Base-by-base conservation (phyloP, 176 grass and related monocot species). In the Ananas comosus region DNA sequence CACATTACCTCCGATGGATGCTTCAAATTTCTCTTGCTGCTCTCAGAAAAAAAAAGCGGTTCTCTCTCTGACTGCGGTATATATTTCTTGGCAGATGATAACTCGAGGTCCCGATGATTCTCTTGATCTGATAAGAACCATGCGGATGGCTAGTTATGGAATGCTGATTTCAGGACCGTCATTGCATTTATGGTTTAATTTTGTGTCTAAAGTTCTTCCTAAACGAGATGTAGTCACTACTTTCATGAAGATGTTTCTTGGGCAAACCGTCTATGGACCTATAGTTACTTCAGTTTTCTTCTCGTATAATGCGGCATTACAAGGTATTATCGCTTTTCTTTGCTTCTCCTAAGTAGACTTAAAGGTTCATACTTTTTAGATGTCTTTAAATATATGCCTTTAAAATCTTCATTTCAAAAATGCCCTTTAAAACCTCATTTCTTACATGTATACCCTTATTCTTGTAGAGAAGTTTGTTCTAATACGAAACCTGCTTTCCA, bases 221-320 rank as follows among this genome's bases (percentile, higher is more conserved):
- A 93, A 93, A 72, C 81, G 80, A 48, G 94, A 99, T 79, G 67
- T 93, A 51, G n/a, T 85, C 47, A 86, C 53, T 74, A 93, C 90
- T 59, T 90, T 99, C 28, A 99, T 90, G 82, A 97, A 99, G 84
- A 99, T 99, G 84, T 72, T 90, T 70, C 47, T 99, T 75, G 94
- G 85, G 23, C 94, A 99, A 88, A 83, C 82, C 48, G 69, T 90
- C 75, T 99, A 92, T 85, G 94, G 94, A 49, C 93, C 89, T 81
- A 88, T 99, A 72, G 80, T 91, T 58, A 99, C 81, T 67, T 75
- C 74, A 64, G 80, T 93, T 83, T 99, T 99, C 85, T 99, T 91
- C 85, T 99, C 90, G 1, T 77, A 85, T 28, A 99, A 99, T 83
- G 94, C 94, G 57, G 82, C 63, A 71, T 77, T 99, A 69, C 89